These are phyloP conservation scores for Panicum virgatum DNA, from an alignment of 202 grass and related monocot species.

Conservation along the genomic window DNA sequence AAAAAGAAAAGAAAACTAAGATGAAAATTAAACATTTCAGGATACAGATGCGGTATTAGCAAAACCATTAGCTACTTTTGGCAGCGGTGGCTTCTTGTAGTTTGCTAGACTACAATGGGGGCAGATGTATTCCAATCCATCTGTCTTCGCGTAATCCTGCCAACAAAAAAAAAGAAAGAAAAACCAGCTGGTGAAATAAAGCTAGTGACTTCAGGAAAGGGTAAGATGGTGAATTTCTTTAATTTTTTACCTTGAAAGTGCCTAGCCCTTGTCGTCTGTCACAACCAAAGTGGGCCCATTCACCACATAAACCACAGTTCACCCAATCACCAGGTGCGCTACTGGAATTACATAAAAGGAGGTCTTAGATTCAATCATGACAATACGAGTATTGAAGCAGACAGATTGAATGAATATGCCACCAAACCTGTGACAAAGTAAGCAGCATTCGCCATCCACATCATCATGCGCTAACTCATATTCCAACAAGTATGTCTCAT, in stretches of 20 bases:
- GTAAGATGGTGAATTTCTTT: not conserved
- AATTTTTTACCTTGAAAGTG: conserved; percentile 80
- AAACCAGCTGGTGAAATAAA: not conserved
- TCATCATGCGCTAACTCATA: conserved; percentile 97
- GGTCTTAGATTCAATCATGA: conserved; percentile 33
- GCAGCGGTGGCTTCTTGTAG: conserved; percentile 62
- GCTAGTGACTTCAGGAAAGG: not conserved
- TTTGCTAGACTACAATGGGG: conserved; percentile 87
- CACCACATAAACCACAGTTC: conserved; percentile 95
- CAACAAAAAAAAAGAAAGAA: conserved; percentile 12
- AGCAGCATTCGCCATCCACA: conserved; percentile 95
- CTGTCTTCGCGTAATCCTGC: conserved; percentile 95
- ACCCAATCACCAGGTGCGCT: conserved; percentile 99
- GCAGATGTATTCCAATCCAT: conserved; percentile 97
- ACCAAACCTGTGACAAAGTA: conserved; percentile 84
- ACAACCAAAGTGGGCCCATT: conserved; percentile 99
- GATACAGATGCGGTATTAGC: conserved; percentile 50
- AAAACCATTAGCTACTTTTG: conserved; percentile 75
- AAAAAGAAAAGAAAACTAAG: conserved; percentile 13
- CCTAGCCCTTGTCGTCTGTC: conserved; percentile 88
- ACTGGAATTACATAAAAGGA: conserved; percentile 55
- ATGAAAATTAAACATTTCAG: conserved; percentile 60
- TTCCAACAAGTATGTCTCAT: conserved; percentile 94
- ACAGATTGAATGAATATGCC: conserved; percentile 30
- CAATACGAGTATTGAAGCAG: conserved; percentile 1